phyloP scores from a whole-genome alignment of 2,329 filamentous ascomycete genomes.

The Graphium sp. region DNA sequence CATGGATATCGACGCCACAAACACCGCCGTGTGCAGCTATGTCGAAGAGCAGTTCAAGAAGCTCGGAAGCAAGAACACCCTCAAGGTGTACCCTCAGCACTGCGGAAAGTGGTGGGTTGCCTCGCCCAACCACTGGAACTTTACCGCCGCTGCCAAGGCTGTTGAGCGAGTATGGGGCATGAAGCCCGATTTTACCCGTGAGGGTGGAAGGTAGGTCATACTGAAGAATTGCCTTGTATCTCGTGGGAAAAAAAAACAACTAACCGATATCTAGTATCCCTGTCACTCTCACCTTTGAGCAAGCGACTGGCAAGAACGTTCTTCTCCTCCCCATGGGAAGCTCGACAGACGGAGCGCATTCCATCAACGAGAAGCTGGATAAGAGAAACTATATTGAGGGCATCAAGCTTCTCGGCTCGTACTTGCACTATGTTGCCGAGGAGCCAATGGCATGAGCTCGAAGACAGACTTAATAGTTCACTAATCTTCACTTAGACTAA shows the following conservation, averaged over 20 bases:
- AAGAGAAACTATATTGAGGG: constrained; percentile 97
- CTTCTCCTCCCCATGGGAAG: constrained; percentile 91
- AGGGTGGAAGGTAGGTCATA: constrained; percentile 62
- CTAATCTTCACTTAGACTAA: too few species aligned
- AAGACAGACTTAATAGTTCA: too few species aligned
- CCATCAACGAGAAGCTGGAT: constrained; percentile 96
- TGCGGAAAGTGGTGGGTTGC: constrained; percentile 98
- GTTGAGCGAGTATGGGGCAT: constrained; percentile 89
- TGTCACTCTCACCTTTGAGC: constrained; percentile 91
- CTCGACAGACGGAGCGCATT: constrained; percentile 91
- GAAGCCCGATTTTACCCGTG: constrained; percentile 84
- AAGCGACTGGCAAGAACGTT: constrained; percentile 96
- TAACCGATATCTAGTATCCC: constrained; percentile 50
- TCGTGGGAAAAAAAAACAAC: neutral
- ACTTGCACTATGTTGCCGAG: constrained; percentile 88
- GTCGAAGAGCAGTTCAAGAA: constrained; percentile 74
- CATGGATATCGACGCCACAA: constrained; percentile 88
- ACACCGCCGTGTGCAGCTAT: constrained; percentile 68
- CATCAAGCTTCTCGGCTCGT: constrained; percentile 86
- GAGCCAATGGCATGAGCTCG: constrained; percentile 41
- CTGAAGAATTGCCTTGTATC: neutral
- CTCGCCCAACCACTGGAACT: constrained; percentile 98
- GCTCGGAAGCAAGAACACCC: constrained; percentile 79
- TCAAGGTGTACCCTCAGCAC: constrained; percentile 71
- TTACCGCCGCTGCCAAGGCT: constrained; percentile 85